Evolutionary conservation across 202 grass and related monocot genomes (phyloP), one percentile per base, ranked within the genome.

Genomic region (Setaria viridis): DNA sequence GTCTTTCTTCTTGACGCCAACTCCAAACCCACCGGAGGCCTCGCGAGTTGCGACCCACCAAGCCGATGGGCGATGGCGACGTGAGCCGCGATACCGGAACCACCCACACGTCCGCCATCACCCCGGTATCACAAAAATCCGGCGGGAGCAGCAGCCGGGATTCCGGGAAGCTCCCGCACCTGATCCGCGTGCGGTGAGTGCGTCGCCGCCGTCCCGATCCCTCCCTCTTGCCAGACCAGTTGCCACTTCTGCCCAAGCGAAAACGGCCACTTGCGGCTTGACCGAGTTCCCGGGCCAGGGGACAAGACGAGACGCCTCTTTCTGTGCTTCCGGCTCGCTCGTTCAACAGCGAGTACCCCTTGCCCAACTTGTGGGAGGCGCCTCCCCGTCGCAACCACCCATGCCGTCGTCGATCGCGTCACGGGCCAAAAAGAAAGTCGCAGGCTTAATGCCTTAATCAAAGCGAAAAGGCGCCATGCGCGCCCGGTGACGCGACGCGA

Each of bases 111-210:
- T 54, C 0, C 14, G 3, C 57, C 45, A 9, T 70, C 34, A 62
- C 25, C 15, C 73, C 51, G 74, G 83, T 48, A 78, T 64, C 20
- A n/a, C 43, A 39, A 49, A 83, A 46, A 41, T 15, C 2, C 6
- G 2, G 42, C 68, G 14, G 32, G 11, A 2, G 25, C 14, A n/a
- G 51, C 39, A 17, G 33, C 19, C 6, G 25, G 25, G 25, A 25
- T 25, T 25, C 25, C 25, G 25, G 62, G 62, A 69, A 77, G 64
- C 62, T 50, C 14, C 30, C 30, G 79, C 43, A 54, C 63, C 72
- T 45, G 53, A 77, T 62, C 32, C 64, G 72, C 86, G 79, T 87
- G 62, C 62, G 29, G 19, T 37, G 78, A 76, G 17, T 67, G 34
- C 19, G 69, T 74, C 77, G 34, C 77, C 21, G 45, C 76, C 6